Evolutionary conservation across 2,329 filamentous ascomycete genomes (phyloP).

Genomic region (Berkeleyomyces basicola): DNA sequence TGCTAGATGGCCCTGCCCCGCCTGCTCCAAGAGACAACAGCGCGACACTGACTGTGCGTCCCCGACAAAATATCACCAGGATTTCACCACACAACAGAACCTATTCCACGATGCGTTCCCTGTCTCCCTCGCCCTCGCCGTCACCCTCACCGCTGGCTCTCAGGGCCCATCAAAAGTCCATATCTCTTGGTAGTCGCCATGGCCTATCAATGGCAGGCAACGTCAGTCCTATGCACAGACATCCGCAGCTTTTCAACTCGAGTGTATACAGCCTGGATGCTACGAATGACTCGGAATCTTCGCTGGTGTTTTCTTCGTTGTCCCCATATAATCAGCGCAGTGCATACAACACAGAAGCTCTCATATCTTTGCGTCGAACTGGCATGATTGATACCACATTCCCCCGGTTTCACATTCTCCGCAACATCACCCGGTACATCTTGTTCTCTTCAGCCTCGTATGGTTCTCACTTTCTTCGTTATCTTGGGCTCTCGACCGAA

Average conservation of each 20-base stretch:
- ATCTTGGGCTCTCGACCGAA: slow-evolving; percentile 42
- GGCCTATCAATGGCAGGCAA: not conserved
- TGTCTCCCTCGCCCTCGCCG: slow-evolving; percentile 10
- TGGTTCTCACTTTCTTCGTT: slow-evolving; percentile 43
- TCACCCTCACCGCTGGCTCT: not conserved
- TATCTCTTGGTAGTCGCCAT: slow-evolving; percentile 5
- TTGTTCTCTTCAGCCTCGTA: slow-evolving; percentile 51
- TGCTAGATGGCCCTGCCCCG: slow-evolving; percentile 12
- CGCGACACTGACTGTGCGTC: not conserved
- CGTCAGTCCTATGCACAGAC: slow-evolving; percentile 1
- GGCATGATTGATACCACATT: slow-evolving; percentile 43
- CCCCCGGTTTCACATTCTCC: slow-evolving; percentile 40
- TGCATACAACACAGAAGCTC: slow-evolving; percentile 31
- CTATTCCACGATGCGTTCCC: not conserved
- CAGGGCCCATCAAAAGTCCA: slow-evolving; percentile 1
- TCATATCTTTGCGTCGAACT: slow-evolving; percentile 32
- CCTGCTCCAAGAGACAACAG: slow-evolving; percentile 16
- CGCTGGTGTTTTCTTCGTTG: slow-evolving; percentile 29
- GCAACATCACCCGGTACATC: slow-evolving; percentile 48
- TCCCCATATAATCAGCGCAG: slow-evolving; percentile 30
- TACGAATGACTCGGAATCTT: slow-evolving; percentile 35
- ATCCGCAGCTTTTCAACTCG: slow-evolving; percentile 20
- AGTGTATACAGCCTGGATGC: slow-evolving; percentile 46
- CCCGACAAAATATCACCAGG: not conserved
- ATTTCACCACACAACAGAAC: slow-evolving; percentile 16